These are phyloP conservation scores for Ramularia endophylla DNA, from an alignment of 2,329 filamentous ascomycete genomes.

Conservation along the genomic window DNA sequence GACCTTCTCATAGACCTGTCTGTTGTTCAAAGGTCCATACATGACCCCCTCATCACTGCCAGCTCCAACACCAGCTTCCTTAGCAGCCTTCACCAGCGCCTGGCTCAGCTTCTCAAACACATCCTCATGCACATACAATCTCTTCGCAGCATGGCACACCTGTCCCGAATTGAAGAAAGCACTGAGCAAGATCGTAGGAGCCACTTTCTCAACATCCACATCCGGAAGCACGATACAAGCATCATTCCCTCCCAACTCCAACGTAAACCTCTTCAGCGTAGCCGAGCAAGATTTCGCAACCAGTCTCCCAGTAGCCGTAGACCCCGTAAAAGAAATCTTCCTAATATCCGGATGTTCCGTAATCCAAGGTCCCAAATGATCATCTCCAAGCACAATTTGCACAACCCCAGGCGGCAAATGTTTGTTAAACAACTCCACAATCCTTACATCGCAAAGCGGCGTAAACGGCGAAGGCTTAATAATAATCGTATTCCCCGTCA, in stretches of 20 bases:
- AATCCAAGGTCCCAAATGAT: conserved; percentile 40
- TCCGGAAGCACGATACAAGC: conserved; percentile 80
- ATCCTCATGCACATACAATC: conserved; percentile 82
- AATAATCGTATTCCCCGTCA: conserved; percentile 83
- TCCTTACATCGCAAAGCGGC: conserved; percentile 52
- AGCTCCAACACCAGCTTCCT: conserved; percentile 68
- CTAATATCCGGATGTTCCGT: conserved; percentile 66
- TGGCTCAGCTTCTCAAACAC: conserved; percentile 76
- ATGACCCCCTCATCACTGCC: conserved; percentile 49
- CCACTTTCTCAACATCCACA: conserved; percentile 80
- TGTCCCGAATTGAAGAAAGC: conserved; percentile 96
- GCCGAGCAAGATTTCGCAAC: conserved; percentile 72
- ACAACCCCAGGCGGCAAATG: conserved; percentile 72
- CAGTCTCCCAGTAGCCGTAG: conserved; percentile 74
- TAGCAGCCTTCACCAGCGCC: conserved; percentile 71
- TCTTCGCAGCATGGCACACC: conserved; percentile 86
- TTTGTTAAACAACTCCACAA: conserved; percentile 72
- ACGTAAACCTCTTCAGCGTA: conserved; percentile 50
- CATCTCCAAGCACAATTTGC: conserved; percentile 85
- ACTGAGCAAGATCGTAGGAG: conserved; percentile 86
- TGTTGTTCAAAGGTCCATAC: conserved; percentile 42
- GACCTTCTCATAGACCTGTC: conserved; percentile 74
- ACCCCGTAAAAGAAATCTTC: conserved; percentile 85
- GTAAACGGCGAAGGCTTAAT: conserved; percentile 92
- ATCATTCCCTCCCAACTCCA: conserved; percentile 90